Evolutionary conservation across 108 stramenopile genomes (phyloP), one percentile per base, ranked within the genome.

Genomic region (Nitzschia inconspicua): DNA sequence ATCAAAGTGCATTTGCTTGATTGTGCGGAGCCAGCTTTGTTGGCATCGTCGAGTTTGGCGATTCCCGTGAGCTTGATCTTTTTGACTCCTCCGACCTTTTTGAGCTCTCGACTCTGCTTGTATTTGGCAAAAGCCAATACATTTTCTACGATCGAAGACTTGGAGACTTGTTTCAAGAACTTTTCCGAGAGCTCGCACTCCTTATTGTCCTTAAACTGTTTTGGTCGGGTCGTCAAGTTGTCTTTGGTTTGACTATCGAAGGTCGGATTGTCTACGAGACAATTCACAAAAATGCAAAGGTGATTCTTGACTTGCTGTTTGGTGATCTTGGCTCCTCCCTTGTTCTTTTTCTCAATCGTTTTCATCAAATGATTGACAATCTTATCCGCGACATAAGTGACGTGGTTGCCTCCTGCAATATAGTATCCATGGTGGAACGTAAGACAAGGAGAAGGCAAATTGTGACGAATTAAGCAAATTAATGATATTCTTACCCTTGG

Each of bases 181-280:
- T 79, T 81, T 11, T 91, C 80, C 3, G 91, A 78, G 7, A 95
- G 69, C n/a, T 79, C 77, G 49, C 77, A 85, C n/a, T n/a, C n/a
- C 18, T 71, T 59, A 13, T 76, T 77, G 19, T 63, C 54, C 6
- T 93, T 93, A 56, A 98, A 98, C 7, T 60, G 44, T 25, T 80
- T 63, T 7, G 85, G 72, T 20, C 76, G 75, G 24, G 91, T 94
- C 5, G 97, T 97, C 7, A 99, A 75, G 43, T 79, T 83, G 65
- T 99, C 99, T 77, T 99, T 99, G 27, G 96, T 98, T 63, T 99
- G 99, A 52, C 86, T 89, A 60, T 98, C 97, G 66, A 99, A 99
- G 6, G 96, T 85, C 5, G 95, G 95, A 72, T 99, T 99, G 46
- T 95, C 95, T 5, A 99, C 94, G 32, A 99, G 77, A 48, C 83